A percentile compares a stretch with the other conserved stretches of the same genome.
Conservation (phyloP, 129 eudicot genomes). For the Tagetes erecta region DNA sequence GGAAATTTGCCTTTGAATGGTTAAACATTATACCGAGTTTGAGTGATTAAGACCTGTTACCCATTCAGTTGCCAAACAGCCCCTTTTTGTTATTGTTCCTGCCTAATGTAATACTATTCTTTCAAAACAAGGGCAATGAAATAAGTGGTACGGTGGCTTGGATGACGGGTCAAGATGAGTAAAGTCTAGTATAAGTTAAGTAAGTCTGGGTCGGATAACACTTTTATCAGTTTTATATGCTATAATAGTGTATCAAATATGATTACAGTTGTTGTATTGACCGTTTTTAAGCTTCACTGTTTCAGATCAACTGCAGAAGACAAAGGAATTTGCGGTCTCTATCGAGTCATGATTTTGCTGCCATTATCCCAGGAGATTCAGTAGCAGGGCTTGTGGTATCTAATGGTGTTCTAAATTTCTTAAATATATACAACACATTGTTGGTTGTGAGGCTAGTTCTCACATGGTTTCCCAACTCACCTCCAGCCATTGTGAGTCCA, state of each 20-base stretch:
- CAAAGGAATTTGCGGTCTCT: constrained; percentile 39
- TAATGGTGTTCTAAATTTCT: constrained; percentile 76
- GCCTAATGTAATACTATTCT: too few relatives aligned
- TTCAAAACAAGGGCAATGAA: too few relatives aligned
- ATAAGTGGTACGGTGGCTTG: not conserved
- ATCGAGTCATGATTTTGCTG: constrained; percentile 72
- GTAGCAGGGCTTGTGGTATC: constrained; percentile 56
- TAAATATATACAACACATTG: constrained; percentile 80
- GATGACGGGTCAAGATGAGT: not conserved
- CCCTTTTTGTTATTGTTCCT: too few relatives aligned
- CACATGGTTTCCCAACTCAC: constrained; percentile 95
- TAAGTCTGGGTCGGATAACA: too few relatives aligned
- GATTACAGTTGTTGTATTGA: not conserved
- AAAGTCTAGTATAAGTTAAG: not conserved
- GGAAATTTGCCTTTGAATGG: too few relatives aligned
- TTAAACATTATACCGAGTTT: too few relatives aligned
- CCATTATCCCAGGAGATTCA: constrained; percentile 85
- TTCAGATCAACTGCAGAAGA: constrained; percentile 60
- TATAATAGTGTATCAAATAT: not conserved
- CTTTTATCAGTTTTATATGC: not conserved
- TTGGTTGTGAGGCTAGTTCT: constrained; percentile 89
- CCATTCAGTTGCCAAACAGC: too few relatives aligned
- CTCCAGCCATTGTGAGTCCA: constrained; percentile 81
- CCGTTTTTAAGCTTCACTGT: not conserved
- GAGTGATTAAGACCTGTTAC: too few relatives aligned